Percentiles rank a stretch among this genome's conserved stretches.
phyloP scores from a whole-genome alignment of 305 asterid genomes.

The Coffea humblotiana region DNA sequence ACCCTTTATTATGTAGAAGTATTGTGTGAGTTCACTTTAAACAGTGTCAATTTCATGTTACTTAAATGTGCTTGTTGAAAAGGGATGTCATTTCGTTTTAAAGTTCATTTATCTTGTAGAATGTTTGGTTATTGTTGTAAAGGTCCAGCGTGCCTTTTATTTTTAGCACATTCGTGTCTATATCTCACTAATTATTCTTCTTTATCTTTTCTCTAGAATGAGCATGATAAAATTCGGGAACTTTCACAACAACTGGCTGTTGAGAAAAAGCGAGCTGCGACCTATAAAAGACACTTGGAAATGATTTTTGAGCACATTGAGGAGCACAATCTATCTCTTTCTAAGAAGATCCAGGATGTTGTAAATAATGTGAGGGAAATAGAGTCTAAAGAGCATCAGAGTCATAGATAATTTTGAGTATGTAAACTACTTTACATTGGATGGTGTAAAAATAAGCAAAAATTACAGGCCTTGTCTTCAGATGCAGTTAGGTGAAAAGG shows the following conservation, averaged over 20 bases:
- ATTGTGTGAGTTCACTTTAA: too few relatives aligned
- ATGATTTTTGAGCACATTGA: slow-evolving; percentile 85
- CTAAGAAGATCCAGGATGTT: slow-evolving; percentile 72
- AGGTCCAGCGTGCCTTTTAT: background rate
- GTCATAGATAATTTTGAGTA: slow-evolving; percentile 34
- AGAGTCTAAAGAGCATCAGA: slow-evolving; percentile 60
- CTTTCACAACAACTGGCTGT: slow-evolving; percentile 82
- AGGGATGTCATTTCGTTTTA: background rate
- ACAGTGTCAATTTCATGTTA: too few relatives aligned
- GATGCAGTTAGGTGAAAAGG: background rate
- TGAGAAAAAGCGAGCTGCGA: slow-evolving; percentile 83
- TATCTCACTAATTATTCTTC: slow-evolving; percentile 1
- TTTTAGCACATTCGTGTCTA: background rate
- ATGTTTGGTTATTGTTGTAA: background rate
- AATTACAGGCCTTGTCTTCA: background rate
- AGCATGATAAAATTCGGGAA: slow-evolving; percentile 87
- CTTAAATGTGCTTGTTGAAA: too few relatives aligned
- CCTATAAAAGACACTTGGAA: slow-evolving; percentile 87
- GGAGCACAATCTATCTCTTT: slow-evolving; percentile 75
- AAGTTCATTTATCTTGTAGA: background rate
- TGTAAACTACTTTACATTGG: background rate
- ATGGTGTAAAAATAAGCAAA: background rate
- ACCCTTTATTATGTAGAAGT: too few relatives aligned
- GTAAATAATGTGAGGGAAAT: slow-evolving; percentile 77
- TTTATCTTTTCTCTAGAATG: slow-evolving; percentile 54